Evolutionary conservation across 202 grass and related monocot species (phyloP), one percentile per base, ranked within the genome.

Genomic region (Schoenoplectus triqueter): DNA sequence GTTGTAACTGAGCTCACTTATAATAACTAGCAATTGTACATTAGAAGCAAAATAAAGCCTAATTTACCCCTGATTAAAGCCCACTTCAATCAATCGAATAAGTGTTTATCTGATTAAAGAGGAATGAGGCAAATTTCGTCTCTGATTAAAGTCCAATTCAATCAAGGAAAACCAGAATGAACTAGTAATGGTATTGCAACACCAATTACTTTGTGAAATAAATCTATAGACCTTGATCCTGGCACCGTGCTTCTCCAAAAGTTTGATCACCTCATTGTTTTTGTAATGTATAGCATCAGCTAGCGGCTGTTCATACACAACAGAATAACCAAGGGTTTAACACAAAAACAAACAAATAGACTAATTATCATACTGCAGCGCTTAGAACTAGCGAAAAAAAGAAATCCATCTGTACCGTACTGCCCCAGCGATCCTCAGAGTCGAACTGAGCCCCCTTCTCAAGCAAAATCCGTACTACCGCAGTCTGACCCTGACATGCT

Each of bases 271-370:
- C 70, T 94, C 91, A 84, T 95, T 84, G 11, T 95, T 91, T 70
- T 99, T 89, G 85, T 95, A 92, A 94, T 99, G 93, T 88, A 94
- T 92, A 17, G 93, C 91, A 88, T 99, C 96, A 17, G 91, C 96
- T 83, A 99, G 89, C 70, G 96, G 96, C 96, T 99, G 90, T 88
- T 82, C 82, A 71, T 78, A 73, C 51, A 85, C 19, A 86, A 70
- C 2, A 82, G 2, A 80, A 85, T 1, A 83, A 57, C 21, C 17
- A 84, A 70, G 78, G 50, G 15, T 50, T 48, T 0, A n/a, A 47
- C 6, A 41, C 46, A 71, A 31, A 31, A 31, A 70, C 56, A 62
- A 41, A 6, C 70, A 72, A 72, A 45, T 10, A 14, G n/a, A 8
- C 48, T 40, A 80, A 47, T 42, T 17, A 83, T 82, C 4, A 77